These are phyloP conservation scores for Aspergillus alliaceus DNA, from an alignment of 2,329 filamentous ascomycete species.

Conservation along the genomic window DNA sequence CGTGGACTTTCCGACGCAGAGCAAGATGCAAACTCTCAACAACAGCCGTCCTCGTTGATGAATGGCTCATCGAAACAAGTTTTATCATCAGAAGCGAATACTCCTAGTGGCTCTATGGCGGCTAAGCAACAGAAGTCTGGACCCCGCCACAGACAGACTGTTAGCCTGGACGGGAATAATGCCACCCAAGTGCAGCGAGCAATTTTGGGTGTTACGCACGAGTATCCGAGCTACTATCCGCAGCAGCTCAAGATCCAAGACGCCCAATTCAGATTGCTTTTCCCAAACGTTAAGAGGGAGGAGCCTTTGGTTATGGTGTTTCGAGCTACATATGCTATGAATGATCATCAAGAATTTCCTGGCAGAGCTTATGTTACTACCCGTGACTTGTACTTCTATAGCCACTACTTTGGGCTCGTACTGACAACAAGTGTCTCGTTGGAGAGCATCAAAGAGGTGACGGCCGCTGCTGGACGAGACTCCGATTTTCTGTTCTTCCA, in stretches of 20 bases:
- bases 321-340: conserved; percentile 82
- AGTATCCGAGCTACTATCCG: conserved; percentile 75
- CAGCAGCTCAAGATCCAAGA: conserved; percentile 80
- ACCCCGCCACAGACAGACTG: conserved; percentile 54
- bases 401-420: conserved; percentile 87
- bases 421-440: conserved; percentile 77
- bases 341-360: conserved; percentile 73
- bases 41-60: conserved; percentile 20
- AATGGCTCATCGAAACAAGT: conserved; percentile 27
- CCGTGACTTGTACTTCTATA: conserved; percentile 92
- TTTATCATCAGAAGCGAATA: conserved; percentile 20
- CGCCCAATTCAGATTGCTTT: conserved; percentile 88
- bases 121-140: conserved; percentile 28
- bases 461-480: conserved; percentile 81
- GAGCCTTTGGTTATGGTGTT: conserved; percentile 91
- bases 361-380: conserved; percentile 86
- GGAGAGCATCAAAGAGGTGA: conserved; percentile 80
- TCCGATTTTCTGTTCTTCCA: conserved; percentile 93
- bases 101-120: conserved; percentile 19
- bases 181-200: conserved; percentile 36
- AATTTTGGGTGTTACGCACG: conserved; percentile 43
- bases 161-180: conserved; percentile 55
- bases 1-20: conserved; percentile 34
- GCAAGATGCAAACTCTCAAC: conserved; percentile 17
- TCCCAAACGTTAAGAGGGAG: conserved; percentile 72